Percentiles rank a stretch among this genome's conserved stretches.
phyloP scores from a whole-genome alignment of 805 yeast species.

The Wilhelminamyces savonicus region DNA sequence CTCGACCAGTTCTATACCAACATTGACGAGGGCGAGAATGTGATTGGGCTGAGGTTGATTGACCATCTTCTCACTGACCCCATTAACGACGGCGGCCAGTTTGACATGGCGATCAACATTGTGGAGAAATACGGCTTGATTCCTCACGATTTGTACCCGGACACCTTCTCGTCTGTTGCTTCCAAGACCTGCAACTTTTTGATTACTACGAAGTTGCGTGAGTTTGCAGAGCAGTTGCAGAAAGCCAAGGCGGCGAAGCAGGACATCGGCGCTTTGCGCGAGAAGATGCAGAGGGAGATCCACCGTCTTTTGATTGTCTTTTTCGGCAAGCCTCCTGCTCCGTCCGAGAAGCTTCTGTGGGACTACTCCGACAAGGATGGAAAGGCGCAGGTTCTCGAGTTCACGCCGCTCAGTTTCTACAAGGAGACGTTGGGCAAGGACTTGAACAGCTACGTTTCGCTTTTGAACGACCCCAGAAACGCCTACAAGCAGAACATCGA shows the following conservation, averaged over 20 bases:
- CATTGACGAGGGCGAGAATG: slow-evolving; percentile 11
- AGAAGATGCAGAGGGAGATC: slow-evolving; percentile 11
- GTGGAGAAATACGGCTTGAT: slow-evolving; percentile 14
- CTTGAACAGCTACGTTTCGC: slow-evolving; percentile 10
- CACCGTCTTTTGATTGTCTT: slow-evolving; percentile 13
- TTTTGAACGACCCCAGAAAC: slow-evolving; percentile 15
- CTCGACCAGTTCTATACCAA: slow-evolving; percentile 9
- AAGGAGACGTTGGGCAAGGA: slow-evolving; percentile 9
- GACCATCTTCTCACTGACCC: slow-evolving; percentile 12
- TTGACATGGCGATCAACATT: slow-evolving; percentile 13
- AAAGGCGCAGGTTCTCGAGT: slow-evolving; percentile 5
- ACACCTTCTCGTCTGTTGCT: slow-evolving; percentile 12
- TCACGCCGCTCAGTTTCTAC: slow-evolving; percentile 12
- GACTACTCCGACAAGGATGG: slow-evolving; percentile 11
- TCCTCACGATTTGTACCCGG: slow-evolving; percentile 12
- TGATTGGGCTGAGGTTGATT: slow-evolving; percentile 9
- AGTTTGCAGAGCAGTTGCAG: slow-evolving; percentile 13
- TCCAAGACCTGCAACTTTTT: slow-evolving; percentile 12
- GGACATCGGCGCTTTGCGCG: slow-evolving; percentile 1
- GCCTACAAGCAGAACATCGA: slow-evolving; percentile 8
- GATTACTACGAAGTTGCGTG: slow-evolving; percentile 13
- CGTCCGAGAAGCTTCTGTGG: slow-evolving; percentile 7
- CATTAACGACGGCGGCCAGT: slow-evolving; percentile 14
- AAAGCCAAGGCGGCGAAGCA: slow-evolving; percentile 1
- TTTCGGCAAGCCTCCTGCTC: slow-evolving; percentile 13